Base-by-base conservation (phyloP, 2,329 filamentous ascomycete genomes). In the Alternaria atra region DNA sequence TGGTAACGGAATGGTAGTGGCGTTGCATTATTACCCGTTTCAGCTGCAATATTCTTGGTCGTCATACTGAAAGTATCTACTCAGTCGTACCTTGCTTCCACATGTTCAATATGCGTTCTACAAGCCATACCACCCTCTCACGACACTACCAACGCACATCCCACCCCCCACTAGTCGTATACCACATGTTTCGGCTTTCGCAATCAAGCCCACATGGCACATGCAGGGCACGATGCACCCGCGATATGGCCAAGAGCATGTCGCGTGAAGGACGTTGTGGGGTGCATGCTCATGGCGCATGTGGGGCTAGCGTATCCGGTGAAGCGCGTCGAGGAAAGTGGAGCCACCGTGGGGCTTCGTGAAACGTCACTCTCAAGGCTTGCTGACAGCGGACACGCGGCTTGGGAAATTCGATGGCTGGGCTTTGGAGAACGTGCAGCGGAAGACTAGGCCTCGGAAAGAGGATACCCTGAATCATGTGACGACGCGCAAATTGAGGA, bases 1-100 rank as follows among this genome's bases (percentile, higher is more conserved):
- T 76, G 72, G 57, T 76, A 76, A 52, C 65, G 47, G 37, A 76
- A 76, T 0, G 73, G 71, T 42, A 74, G 42, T 17, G 59, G 46
- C 32, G 63, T 66, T 50, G 34, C 37, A 44, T 53, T 20, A 25
- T 43, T 43, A 27, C 29, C 27, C 10, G 23, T 42, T 1, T 27
- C 34, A 4, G 25, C 35, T 15, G 35, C 27, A 15, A 42, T 35
- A 2, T n/a, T 50, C 29, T 37, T 27, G 7, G 32, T 27, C n/a
- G 51, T 10, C 51, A 53, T 53, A 5, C 10, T 43, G 46, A 17
- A 50, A 34, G 27, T n/a, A 37, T n/a, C 20, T 37, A 37, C 25
- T 52, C 10, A 13, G 10, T 20, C 17, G 37, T 40, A 12, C 20
- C 27, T 29, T 13, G 34, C 39, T 44, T 32, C 25, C 30, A 47